A percentile compares a stretch with the other conserved stretches of the same genome.
phyloP scores from a whole-genome alignment of 257 asterid genomes.

The Datura wrightii region DNA sequence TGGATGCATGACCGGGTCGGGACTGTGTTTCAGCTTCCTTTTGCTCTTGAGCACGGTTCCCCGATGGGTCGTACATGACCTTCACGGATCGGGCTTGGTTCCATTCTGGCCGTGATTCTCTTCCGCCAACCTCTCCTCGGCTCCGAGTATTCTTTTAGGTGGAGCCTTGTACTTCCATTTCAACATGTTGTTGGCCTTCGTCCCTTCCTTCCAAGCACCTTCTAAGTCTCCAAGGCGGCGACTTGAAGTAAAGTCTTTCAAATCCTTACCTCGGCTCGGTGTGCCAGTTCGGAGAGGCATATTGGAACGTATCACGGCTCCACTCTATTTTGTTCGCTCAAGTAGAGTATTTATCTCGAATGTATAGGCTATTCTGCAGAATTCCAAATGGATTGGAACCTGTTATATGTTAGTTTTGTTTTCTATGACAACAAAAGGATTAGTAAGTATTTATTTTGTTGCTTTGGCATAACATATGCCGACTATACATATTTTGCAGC shows the following conservation, averaged over 20 bases:
- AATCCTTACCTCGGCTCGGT: neutral
- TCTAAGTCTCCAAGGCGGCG: neutral
- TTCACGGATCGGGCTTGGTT: neutral
- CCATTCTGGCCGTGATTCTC: neutral
- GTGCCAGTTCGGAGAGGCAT: neutral
- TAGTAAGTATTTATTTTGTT: neutral
- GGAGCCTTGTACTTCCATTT: neutral
- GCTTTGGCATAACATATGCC: neutral
- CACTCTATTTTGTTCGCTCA: slow-evolving; percentile 28
- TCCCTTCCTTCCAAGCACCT: slow-evolving; percentile 4
- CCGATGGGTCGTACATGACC: neutral
- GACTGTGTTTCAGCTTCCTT: neutral
- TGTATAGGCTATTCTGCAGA: slow-evolving; percentile 54
- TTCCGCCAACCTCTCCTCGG: neutral
- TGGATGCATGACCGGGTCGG: neutral
- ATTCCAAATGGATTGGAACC: slow-evolving; percentile 46
- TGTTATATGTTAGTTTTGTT: slow-evolving; percentile 35
- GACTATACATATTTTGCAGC: slow-evolving; percentile 41
- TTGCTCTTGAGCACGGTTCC: neutral
- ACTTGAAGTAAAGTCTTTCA: neutral
- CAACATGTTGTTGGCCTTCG: neutral
- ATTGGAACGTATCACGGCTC: neutral
- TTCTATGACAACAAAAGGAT: neutral
- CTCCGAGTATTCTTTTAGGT: neutral
- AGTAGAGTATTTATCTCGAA: slow-evolving; percentile 61